phyloP scores from a whole-genome alignment of 75 land plant genomes.

The Sequoiadendron giganteum region DNA sequence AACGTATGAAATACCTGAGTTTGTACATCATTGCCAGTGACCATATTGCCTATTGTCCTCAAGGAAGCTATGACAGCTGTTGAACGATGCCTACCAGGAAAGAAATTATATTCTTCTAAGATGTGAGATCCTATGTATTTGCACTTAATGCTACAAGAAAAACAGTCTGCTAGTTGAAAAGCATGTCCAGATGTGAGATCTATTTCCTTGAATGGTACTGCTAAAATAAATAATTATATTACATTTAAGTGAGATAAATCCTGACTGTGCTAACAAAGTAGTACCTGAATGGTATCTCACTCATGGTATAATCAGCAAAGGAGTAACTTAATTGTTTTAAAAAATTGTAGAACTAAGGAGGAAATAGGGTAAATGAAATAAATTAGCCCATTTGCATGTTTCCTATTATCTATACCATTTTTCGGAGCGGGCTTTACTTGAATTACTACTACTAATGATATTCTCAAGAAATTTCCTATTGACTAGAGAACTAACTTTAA shows the following conservation, averaged over 20 bases:
- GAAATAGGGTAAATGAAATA: no score
- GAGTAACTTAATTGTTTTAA: background rate
- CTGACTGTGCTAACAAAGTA: background rate
- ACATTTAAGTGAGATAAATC: no score
- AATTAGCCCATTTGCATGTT: no score
- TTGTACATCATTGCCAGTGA: conserved; percentile 60
- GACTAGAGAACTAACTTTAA: background rate
- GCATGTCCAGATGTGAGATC: no score
- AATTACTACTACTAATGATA: no score
- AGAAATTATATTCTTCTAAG: background rate
- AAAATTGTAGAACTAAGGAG: no score
- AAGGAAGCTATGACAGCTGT: conserved; percentile 41
- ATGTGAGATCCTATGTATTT: background rate
- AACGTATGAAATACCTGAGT: conserved; percentile 30
- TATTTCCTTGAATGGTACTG: no score
- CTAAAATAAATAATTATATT: background rate
- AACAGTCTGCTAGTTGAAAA: background rate
- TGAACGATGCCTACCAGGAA: conserved; percentile 29
- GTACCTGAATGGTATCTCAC: no score
- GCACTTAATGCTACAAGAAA: background rate
- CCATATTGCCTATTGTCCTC: conserved; percentile 61
- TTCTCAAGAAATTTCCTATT: no score
- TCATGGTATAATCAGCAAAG: background rate
- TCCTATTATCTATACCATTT: no score
- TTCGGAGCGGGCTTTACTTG: no score